Evolutionary conservation across 2,329 filamentous ascomycete genomes (phyloP).

Genomic region (Colletotrichum viniferum): DNA sequence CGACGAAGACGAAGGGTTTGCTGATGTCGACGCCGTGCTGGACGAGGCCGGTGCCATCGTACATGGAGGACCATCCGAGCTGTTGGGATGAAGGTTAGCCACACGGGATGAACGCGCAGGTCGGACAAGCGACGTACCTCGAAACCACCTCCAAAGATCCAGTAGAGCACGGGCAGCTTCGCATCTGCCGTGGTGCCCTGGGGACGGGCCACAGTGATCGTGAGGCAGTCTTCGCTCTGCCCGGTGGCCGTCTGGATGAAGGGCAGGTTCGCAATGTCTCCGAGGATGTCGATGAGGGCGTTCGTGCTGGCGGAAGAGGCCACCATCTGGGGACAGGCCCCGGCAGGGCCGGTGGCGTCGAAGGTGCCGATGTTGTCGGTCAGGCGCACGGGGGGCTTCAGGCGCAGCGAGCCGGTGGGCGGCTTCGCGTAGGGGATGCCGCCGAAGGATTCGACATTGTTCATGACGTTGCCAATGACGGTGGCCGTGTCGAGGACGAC

Average conservation of each 20-base stretch:
- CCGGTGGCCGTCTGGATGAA: slow-evolving; percentile 46
- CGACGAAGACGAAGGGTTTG: slow-evolving; percentile 66
- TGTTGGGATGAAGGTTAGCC: slow-evolving; percentile 4
- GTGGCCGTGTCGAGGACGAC: slow-evolving; percentile 25
- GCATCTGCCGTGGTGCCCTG: slow-evolving; percentile 40
- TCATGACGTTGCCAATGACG: slow-evolving; percentile 25
- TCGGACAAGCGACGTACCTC: slow-evolving; percentile 14
- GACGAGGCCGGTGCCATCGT: slow-evolving; percentile 40
- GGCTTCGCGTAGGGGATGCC: slow-evolving; percentile 69
- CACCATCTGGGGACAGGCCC: slow-evolving; percentile 64
- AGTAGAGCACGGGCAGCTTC: slow-evolving; percentile 60
- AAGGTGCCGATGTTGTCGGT: slow-evolving; percentile 54
- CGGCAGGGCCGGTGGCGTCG: slow-evolving; percentile 50
- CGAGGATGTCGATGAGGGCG: slow-evolving; percentile 38
- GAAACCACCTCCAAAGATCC: slow-evolving; percentile 62
- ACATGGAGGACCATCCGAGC: slow-evolving; percentile 34
- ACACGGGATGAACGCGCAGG: not conserved
- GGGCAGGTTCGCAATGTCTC: slow-evolving; percentile 44
- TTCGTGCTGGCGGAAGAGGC: slow-evolving; percentile 25
- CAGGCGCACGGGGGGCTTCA: slow-evolving; percentile 63
- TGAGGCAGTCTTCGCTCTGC: slow-evolving; percentile 57
- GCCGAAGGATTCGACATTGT: slow-evolving; percentile 59
- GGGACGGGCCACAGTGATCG: slow-evolving; percentile 52
- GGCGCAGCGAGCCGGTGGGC: slow-evolving; percentile 59
- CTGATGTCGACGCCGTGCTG: slow-evolving; percentile 40